Conservation (phyloP, 192 early-diverging fungal genomes). For the Powellomyces hirtus region DNA sequence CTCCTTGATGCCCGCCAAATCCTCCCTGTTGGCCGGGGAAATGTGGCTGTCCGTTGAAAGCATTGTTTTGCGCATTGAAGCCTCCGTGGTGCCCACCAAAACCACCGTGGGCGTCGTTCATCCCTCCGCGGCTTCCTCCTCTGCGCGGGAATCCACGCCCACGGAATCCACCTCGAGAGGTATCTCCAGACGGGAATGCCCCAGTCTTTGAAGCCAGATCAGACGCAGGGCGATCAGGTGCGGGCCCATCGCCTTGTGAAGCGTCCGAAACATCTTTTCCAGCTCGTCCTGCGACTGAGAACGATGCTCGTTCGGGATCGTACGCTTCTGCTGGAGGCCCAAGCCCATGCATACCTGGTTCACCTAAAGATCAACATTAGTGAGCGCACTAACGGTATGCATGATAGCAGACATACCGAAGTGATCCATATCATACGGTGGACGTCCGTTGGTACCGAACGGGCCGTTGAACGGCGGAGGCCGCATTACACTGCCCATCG, state of each 20-base stretch:
- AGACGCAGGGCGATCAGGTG: background rate
- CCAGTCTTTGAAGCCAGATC: no score
- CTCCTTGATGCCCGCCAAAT: background rate
- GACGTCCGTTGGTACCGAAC: background rate
- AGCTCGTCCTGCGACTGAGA: constrained; percentile 16
- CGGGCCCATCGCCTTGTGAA: no score
- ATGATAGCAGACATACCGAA: no score
- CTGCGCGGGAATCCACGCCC: constrained; percentile 35
- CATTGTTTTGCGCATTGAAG: no score
- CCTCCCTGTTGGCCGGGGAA: background rate
- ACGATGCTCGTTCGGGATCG: constrained; percentile 50
- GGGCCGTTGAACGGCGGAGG: constrained; percentile 1
- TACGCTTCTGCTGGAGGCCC: constrained; percentile 39
- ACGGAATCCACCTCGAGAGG: constrained; percentile 7
- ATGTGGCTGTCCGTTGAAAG: no score
- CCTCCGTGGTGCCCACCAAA: constrained; percentile 31
- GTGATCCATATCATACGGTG: background rate
- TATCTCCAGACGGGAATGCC: background rate
- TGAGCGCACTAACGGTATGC: no score
- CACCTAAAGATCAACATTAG: no score
- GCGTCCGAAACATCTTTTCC: no score
- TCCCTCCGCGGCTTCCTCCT: constrained; percentile 46
- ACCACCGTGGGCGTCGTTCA: constrained; percentile 17
- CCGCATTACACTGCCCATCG: constrained; percentile 9
- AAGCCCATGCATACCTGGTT: constrained; percentile 17